Percentiles rank a stretch among this genome's conserved stretches.
phyloP scores from a whole-genome alignment of 331 rosid species.

The Rhamnella rubrinervis region DNA sequence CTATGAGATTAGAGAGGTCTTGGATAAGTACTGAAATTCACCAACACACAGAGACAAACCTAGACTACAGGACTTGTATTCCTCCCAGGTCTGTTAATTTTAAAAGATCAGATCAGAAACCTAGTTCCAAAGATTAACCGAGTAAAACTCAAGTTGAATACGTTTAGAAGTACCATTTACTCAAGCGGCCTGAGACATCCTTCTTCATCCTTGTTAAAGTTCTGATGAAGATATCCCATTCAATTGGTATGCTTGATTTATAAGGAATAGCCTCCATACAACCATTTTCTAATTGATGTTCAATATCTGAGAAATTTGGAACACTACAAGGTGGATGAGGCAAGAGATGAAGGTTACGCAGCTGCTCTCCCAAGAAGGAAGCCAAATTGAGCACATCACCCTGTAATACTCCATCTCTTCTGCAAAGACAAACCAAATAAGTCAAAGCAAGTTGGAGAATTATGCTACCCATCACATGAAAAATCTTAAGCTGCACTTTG shows the following conservation, averaged over 20 bases:
- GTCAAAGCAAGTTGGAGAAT: conserved; percentile 20
- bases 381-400: conserved; percentile 70
- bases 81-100: too few species aligned
- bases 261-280: conserved; percentile 34
- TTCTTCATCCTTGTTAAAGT: conserved; percentile 69
- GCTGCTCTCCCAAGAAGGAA: conserved; percentile 84
- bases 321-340: conserved; percentile 56
- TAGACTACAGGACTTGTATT: neutral
- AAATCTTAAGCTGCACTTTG: conserved; percentile 13
- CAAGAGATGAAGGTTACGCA: conserved; percentile 80
- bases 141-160: too few species aligned
- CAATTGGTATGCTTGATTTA: conserved; percentile 51
- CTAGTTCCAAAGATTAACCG: too few species aligned
- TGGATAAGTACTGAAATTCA: neutral
- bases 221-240: conserved; percentile 63
- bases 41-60: too few species aligned
- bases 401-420: conserved; percentile 64
- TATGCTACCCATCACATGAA: conserved; percentile 8
- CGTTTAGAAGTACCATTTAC: conserved; percentile 57
- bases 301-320: conserved; percentile 39
- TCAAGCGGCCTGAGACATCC: conserved; percentile 57
- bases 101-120: too few species aligned
- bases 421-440: conserved; percentile 39
- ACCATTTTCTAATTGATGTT: conserved; percentile 28
- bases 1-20: neutral